Base-by-base conservation (phyloP, 2,329 filamentous ascomycete species). In the Penicillium sp. region DNA sequence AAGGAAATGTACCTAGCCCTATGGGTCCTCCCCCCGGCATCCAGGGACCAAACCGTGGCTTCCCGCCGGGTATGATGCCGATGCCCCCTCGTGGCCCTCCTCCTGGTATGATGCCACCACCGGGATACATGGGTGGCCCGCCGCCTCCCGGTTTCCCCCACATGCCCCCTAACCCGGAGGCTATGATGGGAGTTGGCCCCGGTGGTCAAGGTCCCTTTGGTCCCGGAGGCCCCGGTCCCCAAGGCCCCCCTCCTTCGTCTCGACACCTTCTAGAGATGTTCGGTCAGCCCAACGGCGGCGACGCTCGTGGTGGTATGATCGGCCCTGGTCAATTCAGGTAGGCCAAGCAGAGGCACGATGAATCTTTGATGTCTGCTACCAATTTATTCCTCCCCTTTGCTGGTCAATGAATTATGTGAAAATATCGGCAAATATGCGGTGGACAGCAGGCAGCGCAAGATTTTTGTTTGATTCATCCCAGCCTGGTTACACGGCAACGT, bases 71-170 rank as follows among this genome's bases (percentile, higher is more conserved):
- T 38, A 73, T 75, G 62, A 73, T 77, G 69, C 72, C 73, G 16
- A 71, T 78, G 67, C 57, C 57, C 13, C 74, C 78, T 48, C 77
- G 77, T 55, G 74, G 71, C 2, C 74, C 73, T 53, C 78, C 78
- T 13, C 78, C 78, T 6, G 78, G 78, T 52, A 80, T 80, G 75
- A 77, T 78, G 68, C 78, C 78, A 30, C 79, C 78, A 26, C 79
- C 78, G 3, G 79, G 78, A 26, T 81, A 80, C 61, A 76, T 80
- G 72, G 78, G 76, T 51, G 76, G 71, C 2, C 77, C 76, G 43
- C 75, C 73, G 4, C 78, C 76, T 6, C 72, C 72, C 46, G 76
- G 70, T 3, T 78, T 78, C 53, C 76, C 76, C 56, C 77, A 76
- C 25, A 75, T 79, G 75, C 73, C 73, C 10, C 73, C 71, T 61